A percentile compares a stretch with the other conserved stretches of the same genome.
phyloP scores from a whole-genome alignment of 148 eudicot species.

The Dysphania ambrosioides region DNA sequence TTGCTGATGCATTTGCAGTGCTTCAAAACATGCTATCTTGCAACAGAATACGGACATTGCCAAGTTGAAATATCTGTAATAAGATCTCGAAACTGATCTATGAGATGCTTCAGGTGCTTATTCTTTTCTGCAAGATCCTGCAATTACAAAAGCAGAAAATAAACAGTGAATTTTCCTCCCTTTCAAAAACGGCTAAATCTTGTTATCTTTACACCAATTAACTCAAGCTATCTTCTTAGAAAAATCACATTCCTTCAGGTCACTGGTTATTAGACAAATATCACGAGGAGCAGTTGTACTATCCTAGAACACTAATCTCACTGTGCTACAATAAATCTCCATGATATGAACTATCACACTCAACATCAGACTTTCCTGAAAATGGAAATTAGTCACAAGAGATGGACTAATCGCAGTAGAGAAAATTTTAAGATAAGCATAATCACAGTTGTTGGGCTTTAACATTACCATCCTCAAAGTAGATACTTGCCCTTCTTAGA shows the following conservation, averaged over 20 bases:
- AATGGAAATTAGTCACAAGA: neutral
- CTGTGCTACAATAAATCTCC: neutral
- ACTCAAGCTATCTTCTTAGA: neutral
- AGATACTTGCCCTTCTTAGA: constrained; percentile 64
- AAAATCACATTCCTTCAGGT: neutral
- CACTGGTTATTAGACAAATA: neutral
- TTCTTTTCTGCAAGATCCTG: constrained; percentile 77
- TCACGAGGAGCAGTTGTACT: neutral
- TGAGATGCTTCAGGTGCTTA: constrained; percentile 61
- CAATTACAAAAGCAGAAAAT: neutral
- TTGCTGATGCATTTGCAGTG: neutral
- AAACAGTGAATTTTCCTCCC: neutral
- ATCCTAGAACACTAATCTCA: neutral
- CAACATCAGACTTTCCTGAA: neutral
- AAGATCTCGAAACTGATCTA: constrained; percentile 75
- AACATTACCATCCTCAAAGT: constrained; percentile 52
- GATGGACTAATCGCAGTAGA: neutral
- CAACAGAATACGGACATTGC: constrained; percentile 70
- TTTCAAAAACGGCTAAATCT: neutral
- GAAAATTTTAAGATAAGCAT: neutral
- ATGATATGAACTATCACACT: neutral
- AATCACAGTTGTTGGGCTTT: neutral
- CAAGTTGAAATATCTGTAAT: constrained; percentile 71
- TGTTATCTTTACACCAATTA: neutral
- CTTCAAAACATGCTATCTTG: constrained; percentile 21